Evolutionary conservation across 179 eudicot genomes (phyloP), one percentile per base, ranked within the genome.

Genomic region (Actinidia polygama): DNA sequence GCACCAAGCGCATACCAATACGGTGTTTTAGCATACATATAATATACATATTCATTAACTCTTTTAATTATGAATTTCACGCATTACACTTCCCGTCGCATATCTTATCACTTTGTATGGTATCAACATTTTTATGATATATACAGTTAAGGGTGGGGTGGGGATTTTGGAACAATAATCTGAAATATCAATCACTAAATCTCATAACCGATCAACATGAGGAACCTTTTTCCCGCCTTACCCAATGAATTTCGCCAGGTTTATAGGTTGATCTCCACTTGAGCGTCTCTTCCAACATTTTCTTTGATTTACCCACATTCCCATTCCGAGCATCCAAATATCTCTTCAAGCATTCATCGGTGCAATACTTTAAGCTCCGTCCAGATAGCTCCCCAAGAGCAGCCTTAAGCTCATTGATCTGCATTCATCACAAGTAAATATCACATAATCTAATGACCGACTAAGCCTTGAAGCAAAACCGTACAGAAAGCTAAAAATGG

Each of bases 241-340:
- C 95, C 95, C 95, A 92, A 36, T 87, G 91, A 40, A 89, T 91
- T 84, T 92, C 93, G 86, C 91, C 93, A 51, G 95, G 95, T 77
- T 91, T 92, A 70, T 72, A 92, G 44, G 87, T 83, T 51, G 90
- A 83, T 81, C 95, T 89, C 95, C 95, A 92, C 59, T 82, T 84
- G 23, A 92, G 80, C 1, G 95, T 83, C 61, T 91, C 95, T 79
- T 92, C 89, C 87, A 92, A 69, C 95, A 92, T 91, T 83, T 91
- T 92, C 88, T 85, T 91, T 19, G 95, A 81, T 82, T 92, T 89
- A 49, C 88, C 93, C 18, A 89, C 89, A 70, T 91, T 89, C 93
- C 93, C 88, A 79, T 84, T 89, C 58, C 95, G 84, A 58, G 95
- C 93, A 84, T 88, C 90, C 75, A 92, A 84, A 79, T 89, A 91